A percentile compares a stretch with the other conserved stretches of the same genome.
These are phyloP conservation scores for Rusavskia elegans DNA, from an alignment of 495 filamentous ascomycete species.

Conservation along the genomic window DNA sequence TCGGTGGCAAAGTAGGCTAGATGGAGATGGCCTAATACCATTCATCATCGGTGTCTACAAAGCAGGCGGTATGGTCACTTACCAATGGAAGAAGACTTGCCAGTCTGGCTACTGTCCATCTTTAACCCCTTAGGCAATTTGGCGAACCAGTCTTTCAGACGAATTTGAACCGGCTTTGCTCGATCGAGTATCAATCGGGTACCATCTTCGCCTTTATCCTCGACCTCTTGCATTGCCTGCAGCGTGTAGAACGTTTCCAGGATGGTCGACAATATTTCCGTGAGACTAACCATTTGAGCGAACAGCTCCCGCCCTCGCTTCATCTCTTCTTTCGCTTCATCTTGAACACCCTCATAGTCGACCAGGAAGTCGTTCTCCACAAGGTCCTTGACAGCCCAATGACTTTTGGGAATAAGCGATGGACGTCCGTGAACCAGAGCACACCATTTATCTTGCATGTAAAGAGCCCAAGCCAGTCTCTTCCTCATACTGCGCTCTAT, in stretches of 20 bases:
- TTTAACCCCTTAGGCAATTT: constrained; percentile 34
- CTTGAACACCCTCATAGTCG: constrained; percentile 17
- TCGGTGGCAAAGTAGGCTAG: constrained; percentile 46
- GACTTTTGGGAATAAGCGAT: constrained; percentile 36
- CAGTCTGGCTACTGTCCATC: constrained; percentile 27
- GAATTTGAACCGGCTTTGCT: constrained; percentile 44
- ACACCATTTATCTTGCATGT: constrained; percentile 46
- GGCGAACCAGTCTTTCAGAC: constrained; percentile 42
- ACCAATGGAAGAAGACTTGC: constrained; percentile 16
- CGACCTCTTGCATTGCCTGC: constrained; percentile 35
- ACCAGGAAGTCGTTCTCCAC: constrained; percentile 35
- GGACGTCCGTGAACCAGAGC: constrained; percentile 39
- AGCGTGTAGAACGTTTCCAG: constrained; percentile 46
- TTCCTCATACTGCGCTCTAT: constrained; percentile 41
- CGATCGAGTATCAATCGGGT: constrained; percentile 40
- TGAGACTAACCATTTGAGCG: constrained; percentile 41
- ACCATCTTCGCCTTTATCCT: constrained; percentile 30
- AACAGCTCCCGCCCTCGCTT: constrained; percentile 35
- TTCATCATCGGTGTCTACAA: not conserved
- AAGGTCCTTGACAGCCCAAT: constrained; percentile 41
- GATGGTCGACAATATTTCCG: constrained; percentile 44
- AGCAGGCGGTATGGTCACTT: constrained; percentile 9
- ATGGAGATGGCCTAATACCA: constrained; percentile 36
- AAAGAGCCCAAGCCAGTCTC: constrained; percentile 41
- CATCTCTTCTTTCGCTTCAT: constrained; percentile 23